A percentile compares a stretch with the other conserved stretches of the same genome.
These are phyloP conservation scores for Diophrys sp. DNA, from an alignment of 73 alveolate species.

Conservation along the genomic window DNA sequence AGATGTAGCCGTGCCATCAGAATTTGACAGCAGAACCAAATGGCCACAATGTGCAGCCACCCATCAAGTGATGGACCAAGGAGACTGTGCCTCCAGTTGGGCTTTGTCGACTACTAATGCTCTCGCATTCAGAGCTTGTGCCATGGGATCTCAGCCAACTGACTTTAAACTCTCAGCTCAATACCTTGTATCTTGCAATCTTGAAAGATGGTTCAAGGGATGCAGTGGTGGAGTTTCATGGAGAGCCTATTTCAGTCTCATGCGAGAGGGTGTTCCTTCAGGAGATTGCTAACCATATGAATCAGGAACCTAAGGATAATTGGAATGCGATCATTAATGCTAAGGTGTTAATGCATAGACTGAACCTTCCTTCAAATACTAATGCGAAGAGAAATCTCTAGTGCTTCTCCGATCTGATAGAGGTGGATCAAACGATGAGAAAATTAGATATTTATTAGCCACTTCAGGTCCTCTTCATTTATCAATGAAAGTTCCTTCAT, in stretches of 20 bases:
- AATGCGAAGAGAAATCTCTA: constrained; percentile 1
- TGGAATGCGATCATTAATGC: not conserved
- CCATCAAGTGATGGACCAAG: not conserved
- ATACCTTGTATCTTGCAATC: not conserved
- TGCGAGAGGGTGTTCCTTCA: not conserved
- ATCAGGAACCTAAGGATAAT: not conserved
- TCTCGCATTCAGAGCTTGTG: not conserved
- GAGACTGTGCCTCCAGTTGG: not conserved
- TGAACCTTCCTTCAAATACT: not conserved
- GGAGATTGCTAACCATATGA: not conserved
- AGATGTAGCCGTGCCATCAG: not conserved
- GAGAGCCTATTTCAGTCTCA: not conserved
- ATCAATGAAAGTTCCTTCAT: not conserved
- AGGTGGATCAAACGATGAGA: not conserved
- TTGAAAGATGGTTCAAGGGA: not conserved
- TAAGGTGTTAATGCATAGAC: not conserved
- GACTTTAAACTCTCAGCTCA: not conserved
- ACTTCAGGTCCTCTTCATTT: not conserved
- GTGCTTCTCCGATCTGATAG: not conserved
- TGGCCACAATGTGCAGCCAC: not conserved
- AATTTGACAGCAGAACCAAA: not conserved
- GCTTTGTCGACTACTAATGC: not conserved
- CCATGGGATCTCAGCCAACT: not conserved
- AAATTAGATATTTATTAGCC: not conserved
- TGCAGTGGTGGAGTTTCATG: not conserved